phyloP scores from a whole-genome alignment of 2,329 filamentous ascomycete genomes.

The Colletotrichum incanum region DNA sequence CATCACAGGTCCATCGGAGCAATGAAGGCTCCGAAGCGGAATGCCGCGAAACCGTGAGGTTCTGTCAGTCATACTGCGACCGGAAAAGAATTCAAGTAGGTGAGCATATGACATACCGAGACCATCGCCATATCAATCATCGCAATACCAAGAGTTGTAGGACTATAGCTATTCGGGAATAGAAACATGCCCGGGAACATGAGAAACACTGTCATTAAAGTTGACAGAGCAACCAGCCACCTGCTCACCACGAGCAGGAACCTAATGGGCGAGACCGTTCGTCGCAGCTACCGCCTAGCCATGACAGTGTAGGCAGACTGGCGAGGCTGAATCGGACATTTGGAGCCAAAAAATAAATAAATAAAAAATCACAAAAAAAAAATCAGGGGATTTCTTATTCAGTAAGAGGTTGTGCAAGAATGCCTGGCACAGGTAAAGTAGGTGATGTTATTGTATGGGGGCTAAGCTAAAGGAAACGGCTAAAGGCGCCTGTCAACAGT shows the following conservation, averaged over 20 bases:
- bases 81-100: not conserved
- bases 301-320: not conserved
- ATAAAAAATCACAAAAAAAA: no score
- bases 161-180: not conserved
- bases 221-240: not conserved
- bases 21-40: not conserved
- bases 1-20: not conserved
- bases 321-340: not conserved
- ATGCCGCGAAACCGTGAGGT: not conserved
- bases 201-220: not conserved
- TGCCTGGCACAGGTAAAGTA: not conserved
- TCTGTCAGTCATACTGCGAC: not conserved
- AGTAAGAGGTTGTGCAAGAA: not conserved
- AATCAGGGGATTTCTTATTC: not conserved
- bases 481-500: no score
- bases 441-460: not conserved
- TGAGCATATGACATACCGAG: not conserved
- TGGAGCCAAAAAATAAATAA: no score
- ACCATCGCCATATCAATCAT: slow-evolving; percentile 13
- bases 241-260: not conserved
- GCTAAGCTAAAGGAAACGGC: not conserved
- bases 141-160: not conserved
- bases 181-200: not conserved
- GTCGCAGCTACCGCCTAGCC: not conserved
- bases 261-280: not conserved